Evolutionary conservation across 1,139 yeast species (phyloP), one percentile per base, ranked within the genome.

Genomic region (Candida sp.): DNA sequence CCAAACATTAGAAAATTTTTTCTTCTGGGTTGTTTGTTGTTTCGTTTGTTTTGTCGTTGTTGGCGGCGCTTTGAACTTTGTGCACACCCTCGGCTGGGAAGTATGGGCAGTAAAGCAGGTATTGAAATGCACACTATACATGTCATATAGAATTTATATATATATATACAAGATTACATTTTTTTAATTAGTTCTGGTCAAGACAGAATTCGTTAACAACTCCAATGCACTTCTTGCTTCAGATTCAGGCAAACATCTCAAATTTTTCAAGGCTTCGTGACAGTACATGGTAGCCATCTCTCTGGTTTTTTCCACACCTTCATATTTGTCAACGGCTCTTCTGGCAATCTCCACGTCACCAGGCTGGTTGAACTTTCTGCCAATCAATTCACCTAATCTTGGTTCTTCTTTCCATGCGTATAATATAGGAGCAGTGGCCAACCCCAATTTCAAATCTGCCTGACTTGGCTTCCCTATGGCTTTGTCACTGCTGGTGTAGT

Each of bases 361-460:
- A 1, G 86, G 84, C 54, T 83, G 74, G 48, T 81, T 78, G 68
- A 94, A 96, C 68, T 93, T 91, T 55, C 99, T 82, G 35, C 84
- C 85, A 59, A 94, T 92, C 65, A 93, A 72, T 32, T 84, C 86
- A 2, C 98, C 98, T 49, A 94, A 75, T 55, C 86, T 89, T 0
- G 97, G 96, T 61, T 83, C 85, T 65, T 88, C 84, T 63, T 83
- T 85, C 99, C 99, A 94, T 1, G 99, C 98, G 71, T 81, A 94
- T 51, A 94, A 75, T 4, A 94, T 93, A 2, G 99, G 99, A 0
- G 98, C 98, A 1, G 99, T 94, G 1, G 98, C 98, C 56, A 94
- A 79, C 0, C 99, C 99, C 46, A 94, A 78, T 67, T 93, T 86
- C 60, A 94, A 79, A 70, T 94, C 99, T 2, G 98, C 98, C 62